These are phyloP conservation scores for Tetrapisispora arboricola DNA, from an alignment of 805 yeast species.

Conservation along the genomic window DNA sequence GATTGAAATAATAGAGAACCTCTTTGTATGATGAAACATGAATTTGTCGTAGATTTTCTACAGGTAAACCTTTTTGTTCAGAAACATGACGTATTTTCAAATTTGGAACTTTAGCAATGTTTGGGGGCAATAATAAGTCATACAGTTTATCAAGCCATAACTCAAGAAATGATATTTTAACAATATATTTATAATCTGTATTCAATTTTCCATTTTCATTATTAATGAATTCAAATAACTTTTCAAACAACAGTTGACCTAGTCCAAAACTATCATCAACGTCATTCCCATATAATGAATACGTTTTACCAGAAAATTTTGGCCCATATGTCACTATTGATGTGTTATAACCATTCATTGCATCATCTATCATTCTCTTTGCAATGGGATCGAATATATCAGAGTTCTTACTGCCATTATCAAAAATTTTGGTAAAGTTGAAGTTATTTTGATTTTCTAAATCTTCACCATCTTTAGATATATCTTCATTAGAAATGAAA, in stretches of 20 bases:
- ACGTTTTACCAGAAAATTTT: constrained; percentile 67
- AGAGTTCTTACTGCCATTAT: constrained; percentile 45
- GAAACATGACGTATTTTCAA: constrained; percentile 29
- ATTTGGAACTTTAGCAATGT: constrained; percentile 13
- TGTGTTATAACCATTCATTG: constrained; percentile 55
- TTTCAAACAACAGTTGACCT: constrained; percentile 54
- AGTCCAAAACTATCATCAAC: constrained; percentile 45
- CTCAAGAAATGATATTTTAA: constrained; percentile 68
- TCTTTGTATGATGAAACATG: constrained; percentile 2
- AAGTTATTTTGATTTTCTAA: not conserved
- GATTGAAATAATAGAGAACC: not conserved
- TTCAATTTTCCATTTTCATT: constrained; percentile 33
- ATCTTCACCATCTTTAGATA: not conserved
- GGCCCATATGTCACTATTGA: constrained; percentile 74
- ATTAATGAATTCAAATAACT: constrained; percentile 47
- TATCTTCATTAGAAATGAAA: not conserved
- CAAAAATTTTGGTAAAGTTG: constrained; percentile 37
- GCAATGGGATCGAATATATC: constrained; percentile 1
- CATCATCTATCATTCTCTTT: constrained; percentile 4
- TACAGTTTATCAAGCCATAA: constrained; percentile 67
- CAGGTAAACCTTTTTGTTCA: constrained; percentile 48
- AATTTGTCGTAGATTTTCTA: constrained; percentile 26
- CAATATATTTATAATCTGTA: constrained; percentile 40
- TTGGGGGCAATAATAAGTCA: constrained; percentile 49
- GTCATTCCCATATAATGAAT: constrained; percentile 58